A percentile compares a stretch with the other conserved stretches of the same genome.
These are phyloP conservation scores for Solanum lycopersicoides DNA, from an alignment of 257 asterid species.

Conservation along the genomic window DNA sequence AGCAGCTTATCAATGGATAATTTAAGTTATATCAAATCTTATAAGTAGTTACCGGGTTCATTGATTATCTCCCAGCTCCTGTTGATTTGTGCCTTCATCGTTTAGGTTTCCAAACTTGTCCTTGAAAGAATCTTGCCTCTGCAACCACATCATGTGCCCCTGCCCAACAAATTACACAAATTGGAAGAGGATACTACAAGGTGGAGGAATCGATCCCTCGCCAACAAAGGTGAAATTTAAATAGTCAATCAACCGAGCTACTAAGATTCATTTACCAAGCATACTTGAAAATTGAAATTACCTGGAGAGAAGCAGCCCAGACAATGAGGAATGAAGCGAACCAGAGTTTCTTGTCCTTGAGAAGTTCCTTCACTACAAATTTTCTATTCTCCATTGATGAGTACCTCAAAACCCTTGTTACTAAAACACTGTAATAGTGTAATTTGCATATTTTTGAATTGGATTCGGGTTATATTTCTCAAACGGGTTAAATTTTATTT, in stretches of 20 bases:
- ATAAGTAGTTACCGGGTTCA: not conserved
- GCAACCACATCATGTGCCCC: constrained; percentile 94
- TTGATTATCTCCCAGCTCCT: not conserved
- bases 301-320: constrained; percentile 96
- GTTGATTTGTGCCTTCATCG: constrained; percentile 13
- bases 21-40: too few species aligned
- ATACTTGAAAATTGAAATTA: constrained; percentile 2
- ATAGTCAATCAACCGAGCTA: not conserved
- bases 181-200: not conserved
- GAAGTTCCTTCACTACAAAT: constrained; percentile 33
- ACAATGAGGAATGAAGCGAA: constrained; percentile 57
- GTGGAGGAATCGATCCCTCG: not conserved
- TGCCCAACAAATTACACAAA: constrained; percentile 1
- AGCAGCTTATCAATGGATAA: too few species aligned
- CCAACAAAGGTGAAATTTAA: not conserved
- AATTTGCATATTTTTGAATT: not conserved
- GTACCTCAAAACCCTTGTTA: not conserved
- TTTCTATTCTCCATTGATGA: constrained; percentile 36
- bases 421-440: not conserved
- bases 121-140: constrained; percentile 78
- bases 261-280: not conserved
- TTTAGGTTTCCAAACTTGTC: constrained; percentile 47
- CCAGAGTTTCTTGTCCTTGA: constrained; percentile 72
- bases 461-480: not conserved
- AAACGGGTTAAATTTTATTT: not conserved